Evolutionary conservation across 768 basidiomycete species (phyloP), one percentile per base, ranked within the genome.

Genomic region (Clitopilus passeckerianus): DNA sequence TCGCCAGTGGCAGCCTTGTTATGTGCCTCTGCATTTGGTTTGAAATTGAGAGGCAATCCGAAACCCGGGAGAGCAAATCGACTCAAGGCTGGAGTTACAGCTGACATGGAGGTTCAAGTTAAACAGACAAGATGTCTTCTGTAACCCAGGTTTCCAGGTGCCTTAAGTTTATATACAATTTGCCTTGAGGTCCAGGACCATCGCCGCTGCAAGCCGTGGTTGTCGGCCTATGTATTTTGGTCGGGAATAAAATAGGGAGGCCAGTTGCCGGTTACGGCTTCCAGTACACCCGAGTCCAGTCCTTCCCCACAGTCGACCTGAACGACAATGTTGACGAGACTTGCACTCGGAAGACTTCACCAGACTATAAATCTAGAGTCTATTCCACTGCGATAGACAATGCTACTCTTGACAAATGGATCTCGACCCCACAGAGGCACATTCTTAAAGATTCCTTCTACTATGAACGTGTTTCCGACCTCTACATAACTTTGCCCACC

Each of bases 401-500:
- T 35, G 64, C 70, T n/a, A 69, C 68, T n/a, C 69, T 77, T 14
- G 80, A 87, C 68, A 68, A 72, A 43, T 88, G 86, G 85, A 85
- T 83, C 55, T 68, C 70, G 33, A 70, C 77, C 27, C 76, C 80
- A 8, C 83, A 81, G 62, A 72, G 72, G 15, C 74, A 83, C 58
- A 65, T 71, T 15, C 70, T 83, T 34, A 62, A 72, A 5, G 86
- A 88, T 64, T 76, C 78, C 1, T 71, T 89, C 57, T 75, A 76
- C 57, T 68, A 77, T 18, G 83, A 84, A n/a, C 85, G 79, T 60
- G 75, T 88, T 63, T 77, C 84, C 18, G 84, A 87, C 66, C 78
- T 90, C 43, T 87, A 81, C 66, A 74, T 85, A 63, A 89, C 89
- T 23, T 76, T 90, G n/a, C 87, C 89, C 2, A 89, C 89, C 5